A percentile compares a stretch with the other conserved stretches of the same genome.
Conservation (phyloP, 805 yeast species). For the Yamadazyma endophytica region DNA sequence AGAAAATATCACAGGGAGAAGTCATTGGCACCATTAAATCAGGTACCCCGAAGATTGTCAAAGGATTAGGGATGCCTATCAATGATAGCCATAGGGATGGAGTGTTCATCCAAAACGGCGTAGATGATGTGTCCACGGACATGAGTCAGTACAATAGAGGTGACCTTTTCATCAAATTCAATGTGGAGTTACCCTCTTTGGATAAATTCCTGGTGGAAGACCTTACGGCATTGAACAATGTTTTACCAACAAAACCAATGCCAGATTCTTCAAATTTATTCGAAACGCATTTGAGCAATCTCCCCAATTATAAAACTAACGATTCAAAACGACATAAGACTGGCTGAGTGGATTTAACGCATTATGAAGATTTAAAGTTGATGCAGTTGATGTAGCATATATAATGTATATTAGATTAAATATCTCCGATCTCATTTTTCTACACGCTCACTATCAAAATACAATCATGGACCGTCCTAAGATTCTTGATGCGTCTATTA, state of each 20-base stretch:
- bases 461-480: constrained; percentile 10
- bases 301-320: constrained; percentile 4
- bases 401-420: too few species aligned
- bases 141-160: constrained; percentile 27
- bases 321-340: too few species aligned
- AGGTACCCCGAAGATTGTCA: constrained; percentile 44
- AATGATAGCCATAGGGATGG: constrained; percentile 20
- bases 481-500: constrained; percentile 27
- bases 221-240: constrained; percentile 14
- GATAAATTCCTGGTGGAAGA: constrained; percentile 21
- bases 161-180: constrained; percentile 36
- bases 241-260: constrained; percentile 16
- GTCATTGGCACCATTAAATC: constrained; percentile 53
- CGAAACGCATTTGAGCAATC: constrained; percentile 7
- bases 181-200: constrained; percentile 29
- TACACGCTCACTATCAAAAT: too few species aligned
- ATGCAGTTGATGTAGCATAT: too few species aligned
- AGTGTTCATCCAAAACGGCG: constrained; percentile 19
- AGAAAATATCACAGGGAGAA: constrained; percentile 31
- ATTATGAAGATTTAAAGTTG: too few species aligned
- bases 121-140: too few species aligned
- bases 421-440: too few species aligned
- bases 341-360: too few species aligned
- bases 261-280: too few species aligned
- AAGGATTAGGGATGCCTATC: constrained; percentile 63